Evolutionary conservation across 352 stramenopile species (phyloP).

Genomic region (Globisporangium camurandrum): DNA sequence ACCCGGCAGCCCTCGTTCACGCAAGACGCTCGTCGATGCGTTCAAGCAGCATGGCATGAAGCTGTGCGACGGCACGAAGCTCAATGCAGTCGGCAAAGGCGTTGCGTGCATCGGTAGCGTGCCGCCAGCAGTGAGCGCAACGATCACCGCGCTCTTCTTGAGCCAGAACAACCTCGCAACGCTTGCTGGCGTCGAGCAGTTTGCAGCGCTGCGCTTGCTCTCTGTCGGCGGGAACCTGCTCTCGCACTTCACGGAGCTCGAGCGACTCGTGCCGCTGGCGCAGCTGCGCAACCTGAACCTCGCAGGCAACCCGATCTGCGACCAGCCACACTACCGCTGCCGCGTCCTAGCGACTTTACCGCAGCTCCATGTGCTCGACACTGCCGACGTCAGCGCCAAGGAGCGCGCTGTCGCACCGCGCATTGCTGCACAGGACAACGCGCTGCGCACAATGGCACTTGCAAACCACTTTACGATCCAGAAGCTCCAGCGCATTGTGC

Average conservation of each 20-base stretch:
- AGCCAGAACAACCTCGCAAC: slow-evolving; percentile 67
- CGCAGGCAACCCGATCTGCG: slow-evolving; percentile 64
- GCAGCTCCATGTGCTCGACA: slow-evolving; percentile 53
- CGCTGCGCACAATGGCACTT: slow-evolving; percentile 34
- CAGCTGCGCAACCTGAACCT: slow-evolving; percentile 63
- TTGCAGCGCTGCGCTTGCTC: slow-evolving; percentile 42
- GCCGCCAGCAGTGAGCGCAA: slow-evolving; percentile 29
- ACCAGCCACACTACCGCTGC: slow-evolving; percentile 63
- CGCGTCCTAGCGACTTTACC: slow-evolving; percentile 41
- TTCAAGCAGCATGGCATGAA: slow-evolving; percentile 65
- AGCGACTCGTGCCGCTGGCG: slow-evolving; percentile 22
- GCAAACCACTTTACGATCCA: slow-evolving; percentile 69
- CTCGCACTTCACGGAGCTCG: slow-evolving; percentile 30
- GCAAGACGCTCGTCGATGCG: slow-evolving; percentile 52
- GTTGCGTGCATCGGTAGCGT: slow-evolving; percentile 42
- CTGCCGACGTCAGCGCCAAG: slow-evolving; percentile 41
- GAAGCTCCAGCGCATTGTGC: slow-evolving; percentile 47
- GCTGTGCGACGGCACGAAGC: slow-evolving; percentile 62
- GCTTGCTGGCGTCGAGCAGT: slow-evolving; percentile 56
- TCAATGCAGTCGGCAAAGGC: slow-evolving; percentile 63
- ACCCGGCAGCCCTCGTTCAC: background rate
- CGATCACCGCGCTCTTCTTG: slow-evolving; percentile 61
- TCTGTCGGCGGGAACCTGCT: slow-evolving; percentile 61
- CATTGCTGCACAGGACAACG: slow-evolving; percentile 50
- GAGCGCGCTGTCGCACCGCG: slow-evolving; percentile 40